phyloP scores from a whole-genome alignment of 805 yeast species.

The Barnettozyma siamensis region DNA sequence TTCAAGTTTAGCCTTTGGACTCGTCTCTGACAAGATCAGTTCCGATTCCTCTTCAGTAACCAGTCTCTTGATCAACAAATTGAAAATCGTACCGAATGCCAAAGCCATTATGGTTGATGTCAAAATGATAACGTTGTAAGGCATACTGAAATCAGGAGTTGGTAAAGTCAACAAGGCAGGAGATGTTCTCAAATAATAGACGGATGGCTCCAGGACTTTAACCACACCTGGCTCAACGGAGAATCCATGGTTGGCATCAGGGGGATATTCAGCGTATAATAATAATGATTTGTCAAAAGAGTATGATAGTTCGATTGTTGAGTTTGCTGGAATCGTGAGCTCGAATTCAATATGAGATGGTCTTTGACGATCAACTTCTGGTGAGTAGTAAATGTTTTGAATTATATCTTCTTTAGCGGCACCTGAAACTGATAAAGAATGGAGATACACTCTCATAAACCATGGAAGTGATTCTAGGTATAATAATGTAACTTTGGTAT shows the following conservation, averaged over 20 bases:
- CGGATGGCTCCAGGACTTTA: slow-evolving; percentile 40
- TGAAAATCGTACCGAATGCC: slow-evolving; percentile 82
- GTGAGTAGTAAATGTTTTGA: slow-evolving; percentile 53
- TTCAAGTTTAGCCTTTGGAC: slow-evolving; percentile 12
- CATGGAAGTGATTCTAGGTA: slow-evolving; percentile 87
- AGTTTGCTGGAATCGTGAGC: slow-evolving; percentile 57
- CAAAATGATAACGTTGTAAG: slow-evolving; percentile 90
- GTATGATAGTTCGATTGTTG: slow-evolving; percentile 58
- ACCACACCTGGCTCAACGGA: slow-evolving; percentile 88
- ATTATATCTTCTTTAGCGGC: slow-evolving; percentile 34
- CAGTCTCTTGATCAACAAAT: slow-evolving; percentile 65
- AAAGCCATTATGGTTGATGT: slow-evolving; percentile 92
- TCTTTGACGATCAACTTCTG: slow-evolving; percentile 73
- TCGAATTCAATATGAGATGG: slow-evolving; percentile 79
- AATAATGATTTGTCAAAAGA: slow-evolving; percentile 85
- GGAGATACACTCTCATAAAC: slow-evolving; percentile 81
- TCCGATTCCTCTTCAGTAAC: slow-evolving; percentile 63
- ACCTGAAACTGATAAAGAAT: slow-evolving; percentile 44
- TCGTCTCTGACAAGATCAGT: slow-evolving; percentile 13
- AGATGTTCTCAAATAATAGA: slow-evolving; percentile 67
- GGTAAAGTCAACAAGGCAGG: slow-evolving; percentile 84
- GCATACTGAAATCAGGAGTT: slow-evolving; percentile 98
- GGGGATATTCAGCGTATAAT: slow-evolving; percentile 91
- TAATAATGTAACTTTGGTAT: slow-evolving; percentile 41
- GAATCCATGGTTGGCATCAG: slow-evolving; percentile 98